Conservation (phyloP, 345 rosid species). For the Citrus mangshanensis region DNA sequence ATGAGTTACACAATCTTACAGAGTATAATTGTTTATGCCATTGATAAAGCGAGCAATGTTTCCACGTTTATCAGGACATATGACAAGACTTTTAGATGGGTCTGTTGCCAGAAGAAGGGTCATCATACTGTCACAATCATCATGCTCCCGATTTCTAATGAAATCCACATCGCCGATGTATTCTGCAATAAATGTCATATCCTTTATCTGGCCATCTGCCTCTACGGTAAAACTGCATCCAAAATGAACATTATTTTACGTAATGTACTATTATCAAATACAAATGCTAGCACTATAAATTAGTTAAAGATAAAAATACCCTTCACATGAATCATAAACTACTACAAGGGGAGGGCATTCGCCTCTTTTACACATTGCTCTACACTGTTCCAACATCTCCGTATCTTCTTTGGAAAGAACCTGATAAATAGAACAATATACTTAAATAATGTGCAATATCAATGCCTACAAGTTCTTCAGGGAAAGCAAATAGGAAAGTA, state of each 20-base stretch:
- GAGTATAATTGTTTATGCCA: conserved; percentile 83
- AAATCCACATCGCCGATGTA: conserved; percentile 94
- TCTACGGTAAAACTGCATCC: conserved; percentile 77
- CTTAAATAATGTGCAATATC: not conserved
- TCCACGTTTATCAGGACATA: conserved; percentile 87
- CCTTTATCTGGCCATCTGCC: conserved; percentile 80
- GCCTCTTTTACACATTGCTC: conserved; percentile 70
- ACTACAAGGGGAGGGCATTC: conserved; percentile 84
- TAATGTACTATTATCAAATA: not conserved
- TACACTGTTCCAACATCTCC: conserved; percentile 66
- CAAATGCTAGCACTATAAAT: conserved; percentile 8
- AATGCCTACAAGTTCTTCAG: not conserved
- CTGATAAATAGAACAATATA: conserved; percentile 22
- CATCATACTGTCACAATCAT: conserved; percentile 92
- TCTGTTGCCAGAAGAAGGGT: conserved; percentile 72
- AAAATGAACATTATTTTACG: conserved; percentile 15
- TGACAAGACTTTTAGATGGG: conserved; percentile 66
- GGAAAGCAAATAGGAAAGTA: not conserved
- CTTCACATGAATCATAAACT: conserved; percentile 84
- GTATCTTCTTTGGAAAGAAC: conserved; percentile 78
- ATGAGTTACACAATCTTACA: conserved; percentile 42
- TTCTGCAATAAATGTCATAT: conserved; percentile 78
- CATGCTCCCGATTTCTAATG: conserved; percentile 65
- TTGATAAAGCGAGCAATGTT: conserved; percentile 86
- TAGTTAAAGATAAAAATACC: conserved; percentile 42